Conservation (phyloP, 306 rosid species). For the Gillenia trifoliata region DNA sequence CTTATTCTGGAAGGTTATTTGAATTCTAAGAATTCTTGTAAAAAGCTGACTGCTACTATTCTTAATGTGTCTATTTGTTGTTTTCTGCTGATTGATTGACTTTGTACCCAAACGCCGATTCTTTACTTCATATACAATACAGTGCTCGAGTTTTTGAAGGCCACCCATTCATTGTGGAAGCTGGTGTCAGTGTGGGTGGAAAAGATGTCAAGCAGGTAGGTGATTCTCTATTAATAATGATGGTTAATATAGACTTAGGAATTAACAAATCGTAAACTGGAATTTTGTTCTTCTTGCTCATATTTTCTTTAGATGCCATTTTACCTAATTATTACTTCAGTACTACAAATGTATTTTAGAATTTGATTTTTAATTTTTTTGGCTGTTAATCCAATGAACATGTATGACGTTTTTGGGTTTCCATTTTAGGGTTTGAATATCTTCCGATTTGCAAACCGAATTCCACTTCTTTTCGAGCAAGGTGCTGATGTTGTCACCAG, state of each 20-base stretch:
- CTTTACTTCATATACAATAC: constrained; percentile 21
- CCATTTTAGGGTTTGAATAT: constrained; percentile 76
- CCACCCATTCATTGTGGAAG: constrained; percentile 95
- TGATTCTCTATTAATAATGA: constrained; percentile 14
- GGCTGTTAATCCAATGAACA: neutral
- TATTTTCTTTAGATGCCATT: neutral
- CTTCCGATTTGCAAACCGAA: constrained; percentile 95
- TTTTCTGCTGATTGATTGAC: neutral
- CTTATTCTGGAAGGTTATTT: constrained; percentile 93
- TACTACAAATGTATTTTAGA: neutral
- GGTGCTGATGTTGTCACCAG: constrained; percentile 99
- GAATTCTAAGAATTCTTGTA: neutral
- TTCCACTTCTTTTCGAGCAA: constrained; percentile 99
- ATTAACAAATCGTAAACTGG: neutral
- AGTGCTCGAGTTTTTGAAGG: constrained; percentile 97
- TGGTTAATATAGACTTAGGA: neutral
- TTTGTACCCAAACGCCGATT: constrained; percentile 2
- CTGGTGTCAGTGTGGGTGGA: constrained; percentile 96
- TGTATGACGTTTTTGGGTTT: constrained; percentile 22
- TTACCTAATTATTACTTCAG: neutral
- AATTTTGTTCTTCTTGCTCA: neutral
- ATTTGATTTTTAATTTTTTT: neutral
- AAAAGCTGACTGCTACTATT: neutral
- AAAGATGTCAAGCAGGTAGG: constrained; percentile 88
- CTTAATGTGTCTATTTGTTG: neutral